Base-by-base conservation (phyloP, 1,139 yeast species). In the Pichia sp. region DNA sequence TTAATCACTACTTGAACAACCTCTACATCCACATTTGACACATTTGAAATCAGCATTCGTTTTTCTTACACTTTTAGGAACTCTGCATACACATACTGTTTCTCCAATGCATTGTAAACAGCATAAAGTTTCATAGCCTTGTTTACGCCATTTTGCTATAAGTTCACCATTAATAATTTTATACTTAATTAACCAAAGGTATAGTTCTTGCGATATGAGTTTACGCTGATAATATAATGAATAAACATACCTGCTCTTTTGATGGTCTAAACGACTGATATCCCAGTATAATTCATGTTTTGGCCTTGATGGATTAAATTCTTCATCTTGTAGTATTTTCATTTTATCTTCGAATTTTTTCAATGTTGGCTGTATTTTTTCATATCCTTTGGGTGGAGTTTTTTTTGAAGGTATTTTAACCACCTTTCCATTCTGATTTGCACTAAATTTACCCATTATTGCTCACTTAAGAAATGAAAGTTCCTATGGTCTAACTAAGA, bases 91-190 rank as follows among this genome's bases (percentile, higher is more conserved):
- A 69, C 97, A 90, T 0, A 91, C 76, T 7, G 80, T 77, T 13
- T 82, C 83, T 58, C 83, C 84, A 42, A 90, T 87, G 65, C 98
- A 90, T 58, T 80, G 77, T 56, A 90, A 68, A 65, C 98, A 90
- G 63, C 98, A 90, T 51, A 90, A 70, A 55, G 84, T 79, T 65
- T 90, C 97, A 67, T 90, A 90, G 10, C 97, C 97, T 63, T 81
- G 84, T 64, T 87, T 89, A 67, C 83, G 83, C 97, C 97, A 90
- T 67, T 90, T 90, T 38, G 96, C 95, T 42, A 90, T 87, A 54
- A 90, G 71, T 45, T 80, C 77, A 8, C 74, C 80, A 64, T 90
- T 93, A 2, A 80, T 87, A 60, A 81, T 80, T 53, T 81, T 78
- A 62, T 87, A 83, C 57, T 79, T 77, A 51, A 88, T 62, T 29